A percentile compares a stretch with the other conserved stretches of the same genome.
phyloP scores from a whole-genome alignment of 257 asterid species.

The Solanum sejunctum region DNA sequence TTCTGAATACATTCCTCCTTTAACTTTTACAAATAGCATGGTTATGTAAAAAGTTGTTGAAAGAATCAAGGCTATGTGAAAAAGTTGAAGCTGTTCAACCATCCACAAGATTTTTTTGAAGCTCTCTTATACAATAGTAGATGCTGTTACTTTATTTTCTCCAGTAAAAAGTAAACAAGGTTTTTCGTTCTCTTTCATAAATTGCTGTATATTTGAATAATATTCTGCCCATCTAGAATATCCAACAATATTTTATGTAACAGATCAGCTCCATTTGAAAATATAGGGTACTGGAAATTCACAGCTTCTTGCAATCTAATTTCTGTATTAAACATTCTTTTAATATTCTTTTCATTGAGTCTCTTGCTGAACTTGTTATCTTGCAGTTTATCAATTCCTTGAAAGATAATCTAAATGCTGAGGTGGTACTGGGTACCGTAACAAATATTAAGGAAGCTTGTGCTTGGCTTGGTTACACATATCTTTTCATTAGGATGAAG shows the following conservation, averaged over 20 bases:
- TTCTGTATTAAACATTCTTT: not conserved
- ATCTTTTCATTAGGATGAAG: slow-evolving; percentile 95
- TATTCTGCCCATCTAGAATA: not conserved
- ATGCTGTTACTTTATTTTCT: not conserved
- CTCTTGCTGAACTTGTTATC: slow-evolving; percentile 1
- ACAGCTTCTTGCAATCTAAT: not conserved
- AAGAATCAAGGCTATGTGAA: not conserved
- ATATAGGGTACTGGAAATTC: not conserved
- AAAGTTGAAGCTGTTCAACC: not conserved
- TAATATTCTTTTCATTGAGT: not conserved
- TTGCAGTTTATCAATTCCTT: slow-evolving; percentile 84
- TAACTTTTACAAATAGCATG: not conserved
- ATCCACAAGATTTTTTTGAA: not conserved
- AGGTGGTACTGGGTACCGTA: slow-evolving; percentile 98
- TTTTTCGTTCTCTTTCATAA: not conserved
- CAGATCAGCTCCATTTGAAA: not conserved
- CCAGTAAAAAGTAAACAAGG: not conserved
- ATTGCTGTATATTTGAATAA: not conserved
- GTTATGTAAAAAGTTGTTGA: not conserved
- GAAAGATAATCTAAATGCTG: slow-evolving; percentile 95
- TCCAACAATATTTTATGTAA: not conserved
- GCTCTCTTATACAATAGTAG: not conserved
- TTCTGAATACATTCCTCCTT: not conserved
- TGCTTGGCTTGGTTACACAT: slow-evolving; percentile 98
- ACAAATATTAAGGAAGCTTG: slow-evolving; percentile 99